These are phyloP conservation scores for Pleurotus salmoneostramineus DNA, from an alignment of 768 basidiomycete genomes.

Conservation along the genomic window DNA sequence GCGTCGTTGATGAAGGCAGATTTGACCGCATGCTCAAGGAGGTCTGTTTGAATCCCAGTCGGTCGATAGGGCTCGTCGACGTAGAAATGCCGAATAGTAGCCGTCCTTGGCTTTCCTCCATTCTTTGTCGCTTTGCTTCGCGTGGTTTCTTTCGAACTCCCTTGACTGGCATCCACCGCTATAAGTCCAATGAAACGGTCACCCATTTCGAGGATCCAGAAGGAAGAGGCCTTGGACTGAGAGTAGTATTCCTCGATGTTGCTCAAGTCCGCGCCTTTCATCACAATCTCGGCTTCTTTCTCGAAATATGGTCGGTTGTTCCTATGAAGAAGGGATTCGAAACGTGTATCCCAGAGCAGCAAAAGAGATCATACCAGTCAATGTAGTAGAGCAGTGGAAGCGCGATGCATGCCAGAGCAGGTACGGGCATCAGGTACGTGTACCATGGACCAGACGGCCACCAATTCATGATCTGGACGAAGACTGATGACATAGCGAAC, in stretches of 20 bases:
- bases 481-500: constrained; percentile 52
- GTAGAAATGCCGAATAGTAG: constrained; percentile 71
- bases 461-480: constrained; percentile 60
- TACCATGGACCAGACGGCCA: constrained; percentile 50
- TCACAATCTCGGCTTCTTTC: constrained; percentile 40
- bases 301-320: constrained; percentile 70
- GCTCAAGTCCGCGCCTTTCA: constrained; percentile 53
- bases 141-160: constrained; percentile 27
- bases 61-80: constrained; percentile 61
- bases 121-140: constrained; percentile 16
- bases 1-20: constrained; percentile 49
- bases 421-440: constrained; percentile 58
- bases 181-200: constrained; percentile 61
- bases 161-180: constrained; percentile 60
- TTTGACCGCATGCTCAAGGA: constrained; percentile 55
- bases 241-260: constrained; percentile 54
- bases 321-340: constrained; percentile 34
- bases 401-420: constrained; percentile 59
- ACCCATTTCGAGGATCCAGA: constrained; percentile 66
- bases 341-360: neutral
- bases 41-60: constrained; percentile 57
- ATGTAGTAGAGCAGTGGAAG: constrained; percentile 62
- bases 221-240: constrained; percentile 56
- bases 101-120: constrained; percentile 42
- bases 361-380: constrained; percentile 54